Evolutionary conservation across 805 yeast species (phyloP).

Genomic region (Scheffersomyces ergatensis): DNA sequence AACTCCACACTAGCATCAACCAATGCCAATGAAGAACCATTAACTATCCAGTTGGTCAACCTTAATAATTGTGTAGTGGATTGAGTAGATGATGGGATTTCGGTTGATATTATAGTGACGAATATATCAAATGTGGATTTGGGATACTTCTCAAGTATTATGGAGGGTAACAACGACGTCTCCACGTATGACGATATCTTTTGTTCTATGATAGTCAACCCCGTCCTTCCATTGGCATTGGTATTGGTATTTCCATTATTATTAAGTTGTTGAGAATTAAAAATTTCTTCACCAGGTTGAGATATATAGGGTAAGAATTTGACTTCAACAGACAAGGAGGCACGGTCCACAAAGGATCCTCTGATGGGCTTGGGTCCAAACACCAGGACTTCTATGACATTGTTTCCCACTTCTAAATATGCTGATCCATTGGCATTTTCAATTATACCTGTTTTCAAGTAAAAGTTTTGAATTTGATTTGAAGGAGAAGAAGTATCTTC

Average conservation of each 20-base stretch:
- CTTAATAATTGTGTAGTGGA: constrained; percentile 22
- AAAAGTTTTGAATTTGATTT: constrained; percentile 41
- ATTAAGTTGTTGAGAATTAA: constrained; percentile 14
- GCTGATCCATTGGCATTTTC: constrained; percentile 81
- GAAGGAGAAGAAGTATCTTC: background rate
- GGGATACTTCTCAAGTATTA: constrained; percentile 73
- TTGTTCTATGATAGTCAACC: constrained; percentile 40
- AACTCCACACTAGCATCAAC: constrained; percentile 84
- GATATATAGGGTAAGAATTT: constrained; percentile 49
- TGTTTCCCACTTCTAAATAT: constrained; percentile 65
- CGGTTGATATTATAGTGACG: constrained; percentile 60
- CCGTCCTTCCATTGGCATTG: constrained; percentile 25
- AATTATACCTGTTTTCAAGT: constrained; percentile 61
- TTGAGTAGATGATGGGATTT: constrained; percentile 15
- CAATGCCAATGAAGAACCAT: constrained; percentile 68
- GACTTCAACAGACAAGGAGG: constrained; percentile 61
- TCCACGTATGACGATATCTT: constrained; percentile 51
- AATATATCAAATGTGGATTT: constrained; percentile 84
- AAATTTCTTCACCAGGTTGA: constrained; percentile 35
- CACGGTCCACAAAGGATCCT: constrained; percentile 67
- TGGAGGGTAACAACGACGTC: constrained; percentile 49
- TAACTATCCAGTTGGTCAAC: constrained; percentile 52
- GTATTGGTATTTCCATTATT: constrained; percentile 10
- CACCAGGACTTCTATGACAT: constrained; percentile 64
- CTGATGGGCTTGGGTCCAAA: constrained; percentile 89